Conservation (phyloP, 352 stramenopile genomes). For the Halophytophthora batemanensis region DNA sequence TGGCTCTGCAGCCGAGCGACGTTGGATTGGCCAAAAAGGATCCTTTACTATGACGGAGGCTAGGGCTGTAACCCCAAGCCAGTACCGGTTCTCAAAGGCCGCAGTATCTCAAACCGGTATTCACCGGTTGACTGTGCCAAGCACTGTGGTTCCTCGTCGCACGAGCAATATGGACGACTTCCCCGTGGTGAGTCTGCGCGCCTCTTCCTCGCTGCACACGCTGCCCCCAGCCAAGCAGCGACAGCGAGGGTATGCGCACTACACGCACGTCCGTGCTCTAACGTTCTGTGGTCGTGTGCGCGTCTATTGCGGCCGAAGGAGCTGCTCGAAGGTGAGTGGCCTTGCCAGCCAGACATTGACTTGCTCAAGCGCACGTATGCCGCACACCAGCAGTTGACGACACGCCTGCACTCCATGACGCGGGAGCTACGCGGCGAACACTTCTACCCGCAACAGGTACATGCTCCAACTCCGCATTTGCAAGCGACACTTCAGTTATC, state of each 20-base stretch:
- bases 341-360: constrained; percentile 51
- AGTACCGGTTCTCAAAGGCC: no score
- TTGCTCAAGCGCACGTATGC: constrained; percentile 43
- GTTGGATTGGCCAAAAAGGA: no score
- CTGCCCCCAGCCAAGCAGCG: neutral
- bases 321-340: constrained; percentile 54
- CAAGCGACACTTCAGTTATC: neutral
- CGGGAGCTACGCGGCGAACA: constrained; percentile 56
- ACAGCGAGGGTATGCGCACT: no score
- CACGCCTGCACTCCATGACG: constrained; percentile 42
- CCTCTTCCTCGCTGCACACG: neutral
- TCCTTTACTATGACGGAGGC: no score
- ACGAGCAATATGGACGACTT: constrained; percentile 1
- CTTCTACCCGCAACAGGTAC: constrained; percentile 52
- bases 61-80: no score
- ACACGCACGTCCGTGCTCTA: no score
- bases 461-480: neutral
- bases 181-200: constrained; percentile 3
- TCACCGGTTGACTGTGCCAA: neutral
- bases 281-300: neutral
- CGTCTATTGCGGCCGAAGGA: constrained; percentile 21
- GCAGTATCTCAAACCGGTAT: no score
- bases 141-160: neutral
- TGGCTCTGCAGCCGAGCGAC: no score
- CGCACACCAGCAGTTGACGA: constrained; percentile 40